phyloP scores from a whole-genome alignment of 306 rosid genomes.

The Hippophae gyantsensis region DNA sequence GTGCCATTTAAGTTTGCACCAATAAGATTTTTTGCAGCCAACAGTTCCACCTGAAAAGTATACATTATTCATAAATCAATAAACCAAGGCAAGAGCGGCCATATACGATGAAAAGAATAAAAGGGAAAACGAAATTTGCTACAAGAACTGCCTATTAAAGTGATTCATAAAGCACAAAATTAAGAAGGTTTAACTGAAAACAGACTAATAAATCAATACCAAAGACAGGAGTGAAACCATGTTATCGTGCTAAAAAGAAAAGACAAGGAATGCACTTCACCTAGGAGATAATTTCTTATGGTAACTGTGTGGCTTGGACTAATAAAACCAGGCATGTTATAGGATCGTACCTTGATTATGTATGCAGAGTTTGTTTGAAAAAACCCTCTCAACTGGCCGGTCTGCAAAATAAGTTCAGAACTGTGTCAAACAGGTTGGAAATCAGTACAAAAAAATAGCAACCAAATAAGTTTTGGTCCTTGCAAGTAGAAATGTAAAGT shows the following conservation, averaged over 20 bases:
- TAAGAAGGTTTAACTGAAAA: too few species aligned
- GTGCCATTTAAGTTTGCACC: constrained; percentile 97
- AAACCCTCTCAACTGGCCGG: constrained; percentile 45
- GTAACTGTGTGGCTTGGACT: constrained; percentile 2
- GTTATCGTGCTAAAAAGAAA: constrained; percentile 9
- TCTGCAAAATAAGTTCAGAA: constrained; percentile 88
- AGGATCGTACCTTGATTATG: constrained; percentile 61
- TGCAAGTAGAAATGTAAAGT: constrained; percentile 3
- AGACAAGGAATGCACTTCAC: background rate
- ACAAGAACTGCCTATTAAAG: too few species aligned
- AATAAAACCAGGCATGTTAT: constrained; percentile 13
- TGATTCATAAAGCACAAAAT: too few species aligned
- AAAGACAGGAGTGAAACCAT: constrained; percentile 3
- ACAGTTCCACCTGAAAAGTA: constrained; percentile 68
- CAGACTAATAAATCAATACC: too few species aligned
- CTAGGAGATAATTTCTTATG: constrained; percentile 1
- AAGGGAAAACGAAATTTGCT: too few species aligned
- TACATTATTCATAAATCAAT: constrained; percentile 3
- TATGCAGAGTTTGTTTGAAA: constrained; percentile 54
- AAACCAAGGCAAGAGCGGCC: constrained; percentile 3
- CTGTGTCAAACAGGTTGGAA: constrained; percentile 71
- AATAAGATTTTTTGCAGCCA: constrained; percentile 91
- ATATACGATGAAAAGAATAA: too few species aligned
- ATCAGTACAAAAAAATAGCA: constrained; percentile 29
- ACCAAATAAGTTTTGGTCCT: background rate